These are phyloP conservation scores for Magnolia changhungtana DNA, from an alignment of 164 flowering plant genomes.

Conservation along the genomic window DNA sequence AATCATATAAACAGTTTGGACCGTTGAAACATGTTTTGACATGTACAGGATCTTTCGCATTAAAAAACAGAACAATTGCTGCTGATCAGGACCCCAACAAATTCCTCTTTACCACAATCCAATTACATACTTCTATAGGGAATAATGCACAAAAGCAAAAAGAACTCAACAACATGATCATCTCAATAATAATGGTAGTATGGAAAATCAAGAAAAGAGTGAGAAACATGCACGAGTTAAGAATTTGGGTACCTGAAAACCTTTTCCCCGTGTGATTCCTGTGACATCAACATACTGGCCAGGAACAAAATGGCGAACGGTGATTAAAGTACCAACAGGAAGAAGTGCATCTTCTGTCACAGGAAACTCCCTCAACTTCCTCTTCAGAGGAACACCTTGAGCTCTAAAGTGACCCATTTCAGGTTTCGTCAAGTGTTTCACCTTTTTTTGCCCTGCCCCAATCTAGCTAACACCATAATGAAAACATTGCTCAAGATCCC, in stretches of 20 bases:
- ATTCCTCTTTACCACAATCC: no score
- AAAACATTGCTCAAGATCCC: not conserved
- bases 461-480: conserved; percentile 52
- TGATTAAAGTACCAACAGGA: conserved; percentile 75
- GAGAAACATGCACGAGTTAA: not conserved
- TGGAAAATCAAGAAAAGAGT: not conserved
- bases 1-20: no score
- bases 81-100: no score
- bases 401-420: conserved; percentile 98
- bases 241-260: conserved; percentile 70
- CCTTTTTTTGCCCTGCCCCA: conserved; percentile 96
- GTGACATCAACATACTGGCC: conserved; percentile 92
- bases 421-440: conserved; percentile 83
- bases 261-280: conserved; percentile 88
- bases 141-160: not conserved
- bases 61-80: no score
- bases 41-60: no score
- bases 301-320: conserved; percentile 92
- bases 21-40: no score
- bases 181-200: not conserved
- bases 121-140: no score
- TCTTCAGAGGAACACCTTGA: conserved; percentile 90
- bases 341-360: conserved; percentile 94
- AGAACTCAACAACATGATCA: not conserved
- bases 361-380: conserved; percentile 91